These are phyloP conservation scores for Boletus patriciae DNA, from an alignment of 768 basidiomycete species.

Conservation along the genomic window DNA sequence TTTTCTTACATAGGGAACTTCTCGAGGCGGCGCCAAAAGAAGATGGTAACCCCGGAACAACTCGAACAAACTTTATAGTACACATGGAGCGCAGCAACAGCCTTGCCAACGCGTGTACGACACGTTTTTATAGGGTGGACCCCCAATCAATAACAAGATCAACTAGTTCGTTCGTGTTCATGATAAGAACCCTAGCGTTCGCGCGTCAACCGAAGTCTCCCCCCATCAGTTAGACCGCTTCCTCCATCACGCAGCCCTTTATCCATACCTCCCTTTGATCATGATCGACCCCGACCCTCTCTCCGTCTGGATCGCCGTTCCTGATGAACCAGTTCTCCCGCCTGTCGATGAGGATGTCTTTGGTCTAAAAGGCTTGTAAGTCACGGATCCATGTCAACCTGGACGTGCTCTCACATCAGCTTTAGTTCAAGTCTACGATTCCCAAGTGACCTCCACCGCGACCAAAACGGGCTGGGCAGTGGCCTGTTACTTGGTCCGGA, in stretches of 20 bases:
- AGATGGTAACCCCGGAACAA: slow-evolving; percentile 19
- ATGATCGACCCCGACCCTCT: slow-evolving; percentile 17
- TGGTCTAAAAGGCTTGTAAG: slow-evolving; percentile 24
- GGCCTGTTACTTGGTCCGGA: slow-evolving; percentile 17
- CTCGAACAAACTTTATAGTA: slow-evolving; percentile 14
- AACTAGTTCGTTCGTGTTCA: slow-evolving; percentile 19
- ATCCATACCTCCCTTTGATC: neutral
- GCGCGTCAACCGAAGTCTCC: slow-evolving; percentile 13
- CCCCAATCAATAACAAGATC: slow-evolving; percentile 34
- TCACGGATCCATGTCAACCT: neutral
- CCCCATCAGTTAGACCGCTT: slow-evolving; percentile 5
- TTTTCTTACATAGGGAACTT: slow-evolving; percentile 10
- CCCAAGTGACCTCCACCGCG: neutral
- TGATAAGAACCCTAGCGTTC: slow-evolving; percentile 31
- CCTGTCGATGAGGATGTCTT: slow-evolving; percentile 25
- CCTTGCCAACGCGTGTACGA: slow-evolving; percentile 34
- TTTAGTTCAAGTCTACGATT: slow-evolving; percentile 3
- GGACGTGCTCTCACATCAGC: slow-evolving; percentile 8
- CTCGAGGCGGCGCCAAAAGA: slow-evolving; percentile 24
- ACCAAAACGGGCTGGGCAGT: neutral
- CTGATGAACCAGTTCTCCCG: slow-evolving; percentile 15
- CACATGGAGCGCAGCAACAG: slow-evolving; percentile 30
- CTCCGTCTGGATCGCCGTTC: slow-evolving; percentile 15
- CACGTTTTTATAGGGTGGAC: slow-evolving; percentile 40
- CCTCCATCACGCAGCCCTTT: neutral